Percentiles rank a stretch among this genome's conserved stretches.
Conservation (phyloP, 345 rosid genomes). For the Cardiospermum halicacabum region DNA sequence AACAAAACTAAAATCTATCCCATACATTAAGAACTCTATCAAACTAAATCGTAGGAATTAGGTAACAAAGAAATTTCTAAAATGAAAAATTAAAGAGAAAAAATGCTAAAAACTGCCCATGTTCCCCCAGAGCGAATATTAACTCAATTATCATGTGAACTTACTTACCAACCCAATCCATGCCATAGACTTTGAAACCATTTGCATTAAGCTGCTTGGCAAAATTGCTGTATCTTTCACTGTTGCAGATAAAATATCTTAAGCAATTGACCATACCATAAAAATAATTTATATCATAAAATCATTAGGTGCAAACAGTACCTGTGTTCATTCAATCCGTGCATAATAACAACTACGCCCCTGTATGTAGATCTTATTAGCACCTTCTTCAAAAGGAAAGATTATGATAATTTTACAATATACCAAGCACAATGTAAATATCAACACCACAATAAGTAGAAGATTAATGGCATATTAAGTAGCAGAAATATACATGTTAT, state of each 20-base stretch:
- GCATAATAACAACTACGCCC: slow-evolving; percentile 74
- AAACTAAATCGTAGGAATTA: neutral
- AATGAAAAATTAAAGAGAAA: neutral
- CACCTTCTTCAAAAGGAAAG: neutral
- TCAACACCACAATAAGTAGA: neutral
- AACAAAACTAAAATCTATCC: too few species aligned
- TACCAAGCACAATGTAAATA: neutral
- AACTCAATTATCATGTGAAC: slow-evolving; percentile 10
- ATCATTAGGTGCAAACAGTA: slow-evolving; percentile 17
- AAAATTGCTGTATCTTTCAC: slow-evolving; percentile 81
- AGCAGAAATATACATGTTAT: neutral
- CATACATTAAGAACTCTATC: neutral
- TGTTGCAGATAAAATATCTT: slow-evolving; percentile 19
- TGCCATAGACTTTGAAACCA: slow-evolving; percentile 85
- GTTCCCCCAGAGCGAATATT: neutral
- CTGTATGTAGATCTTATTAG: slow-evolving; percentile 35
- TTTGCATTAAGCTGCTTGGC: slow-evolving; percentile 77
- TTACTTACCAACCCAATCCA: slow-evolving; percentile 99
- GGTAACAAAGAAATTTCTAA: neutral
- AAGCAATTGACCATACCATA: neutral
- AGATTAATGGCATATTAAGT: too few species aligned
- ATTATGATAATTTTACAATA: neutral
- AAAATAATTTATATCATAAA: neutral
- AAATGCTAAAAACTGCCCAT: neutral
- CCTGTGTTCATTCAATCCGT: slow-evolving; percentile 97